Evolutionary conservation across 441 rosid species (phyloP).

Genomic region (Jatropha podagrica): DNA sequence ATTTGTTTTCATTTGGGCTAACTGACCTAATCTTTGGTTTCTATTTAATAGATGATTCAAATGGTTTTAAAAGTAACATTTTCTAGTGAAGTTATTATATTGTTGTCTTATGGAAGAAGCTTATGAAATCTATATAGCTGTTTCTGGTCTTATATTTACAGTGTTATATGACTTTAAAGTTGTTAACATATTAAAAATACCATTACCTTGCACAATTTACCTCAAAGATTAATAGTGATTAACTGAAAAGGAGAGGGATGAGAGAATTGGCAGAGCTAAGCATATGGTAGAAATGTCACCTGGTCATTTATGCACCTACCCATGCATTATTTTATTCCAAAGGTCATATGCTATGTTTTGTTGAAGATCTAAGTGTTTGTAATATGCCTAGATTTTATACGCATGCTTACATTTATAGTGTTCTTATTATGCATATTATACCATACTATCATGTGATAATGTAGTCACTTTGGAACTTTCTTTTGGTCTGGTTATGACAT

Average conservation of each 20-base stretch:
- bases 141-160: not conserved
- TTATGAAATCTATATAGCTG: not conserved
- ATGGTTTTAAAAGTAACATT: not conserved
- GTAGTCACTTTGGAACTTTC: not conserved
- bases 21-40: not conserved
- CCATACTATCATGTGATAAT: not conserved
- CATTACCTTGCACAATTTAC: not conserved
- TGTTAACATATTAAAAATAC: not conserved
- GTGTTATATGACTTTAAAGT: not conserved
- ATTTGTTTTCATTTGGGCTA: not conserved
- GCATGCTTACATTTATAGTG: not conserved
- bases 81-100: not conserved
- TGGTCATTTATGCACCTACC: not conserved
- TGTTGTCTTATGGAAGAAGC: not conserved
- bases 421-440: not conserved
- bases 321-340: not conserved
- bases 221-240: not conserved
- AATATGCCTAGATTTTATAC: not conserved
- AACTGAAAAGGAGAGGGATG: not conserved
- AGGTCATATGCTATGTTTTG: conserved; percentile 1
- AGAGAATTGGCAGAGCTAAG: not conserved
- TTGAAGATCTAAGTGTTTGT: not conserved
- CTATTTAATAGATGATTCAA: not conserved
- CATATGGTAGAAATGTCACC: not conserved
- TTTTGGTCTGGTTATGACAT: not conserved